phyloP scores from a whole-genome alignment of 78 protist species.

The Bigelowiella natans region DNA sequence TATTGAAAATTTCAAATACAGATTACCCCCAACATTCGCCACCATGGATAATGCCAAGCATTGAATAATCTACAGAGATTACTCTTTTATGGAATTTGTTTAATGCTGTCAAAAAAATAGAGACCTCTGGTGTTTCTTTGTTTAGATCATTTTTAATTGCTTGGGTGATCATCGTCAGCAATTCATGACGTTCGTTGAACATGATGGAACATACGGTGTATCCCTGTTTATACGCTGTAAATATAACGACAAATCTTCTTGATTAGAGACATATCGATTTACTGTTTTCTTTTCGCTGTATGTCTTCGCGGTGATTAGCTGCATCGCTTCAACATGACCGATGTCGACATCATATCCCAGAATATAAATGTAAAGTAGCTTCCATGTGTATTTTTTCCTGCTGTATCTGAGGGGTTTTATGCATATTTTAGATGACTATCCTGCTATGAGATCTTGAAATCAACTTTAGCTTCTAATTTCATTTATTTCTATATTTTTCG shows the following conservation, averaged over 20 bases:
- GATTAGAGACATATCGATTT: too few relatives aligned
- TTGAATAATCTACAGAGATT: background rate
- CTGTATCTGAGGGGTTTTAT: background rate
- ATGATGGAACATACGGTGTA: slow-evolving; percentile 68
- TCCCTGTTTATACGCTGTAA: too few relatives aligned
- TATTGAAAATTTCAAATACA: background rate
- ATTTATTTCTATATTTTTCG: too few relatives aligned
- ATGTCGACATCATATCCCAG: slow-evolving; percentile 93
- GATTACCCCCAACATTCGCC: slow-evolving; percentile 3
- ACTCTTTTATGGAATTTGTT: background rate
- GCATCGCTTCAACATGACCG: slow-evolving; percentile 94
- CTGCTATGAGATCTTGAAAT: too few relatives aligned
- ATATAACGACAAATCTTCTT: too few relatives aligned
- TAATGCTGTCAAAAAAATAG: too few relatives aligned
- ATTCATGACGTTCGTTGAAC: slow-evolving; percentile 74
- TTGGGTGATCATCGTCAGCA: slow-evolving; percentile 81
- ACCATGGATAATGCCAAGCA: slow-evolving; percentile 62
- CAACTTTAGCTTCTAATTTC: too few relatives aligned
- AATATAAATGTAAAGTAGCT: slow-evolving; percentile 89
- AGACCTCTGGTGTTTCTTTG: background rate
- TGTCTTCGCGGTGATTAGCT: slow-evolving; percentile 60
- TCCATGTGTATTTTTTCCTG: slow-evolving; percentile 85
- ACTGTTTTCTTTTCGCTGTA: slow-evolving; percentile 83
- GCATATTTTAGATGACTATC: too few relatives aligned
- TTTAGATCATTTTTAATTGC: slow-evolving; percentile 71